Evolutionary conservation across 305 asterid species (phyloP).

Genomic region (Fraxinus velutina): DNA sequence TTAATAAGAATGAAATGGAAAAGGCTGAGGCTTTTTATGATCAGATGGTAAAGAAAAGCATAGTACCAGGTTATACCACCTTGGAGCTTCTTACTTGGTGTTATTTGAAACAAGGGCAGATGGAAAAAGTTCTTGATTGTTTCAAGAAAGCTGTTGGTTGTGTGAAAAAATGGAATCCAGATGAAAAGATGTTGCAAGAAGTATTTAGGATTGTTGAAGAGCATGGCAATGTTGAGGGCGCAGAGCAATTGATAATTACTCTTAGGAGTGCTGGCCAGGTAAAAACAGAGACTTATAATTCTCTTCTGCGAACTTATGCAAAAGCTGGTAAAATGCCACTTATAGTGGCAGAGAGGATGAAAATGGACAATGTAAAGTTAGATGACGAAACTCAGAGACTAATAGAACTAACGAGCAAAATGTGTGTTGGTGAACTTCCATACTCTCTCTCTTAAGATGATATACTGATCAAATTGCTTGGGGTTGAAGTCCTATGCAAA

Average conservation of each 20-base stretch:
- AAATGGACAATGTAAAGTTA: slow-evolving; percentile 58
- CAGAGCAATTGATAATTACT: slow-evolving; percentile 54
- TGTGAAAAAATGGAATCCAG: slow-evolving; percentile 72
- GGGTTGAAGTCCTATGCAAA: background rate
- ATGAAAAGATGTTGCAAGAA: slow-evolving; percentile 48
- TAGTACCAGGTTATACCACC: slow-evolving; percentile 64
- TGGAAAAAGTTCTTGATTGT: slow-evolving; percentile 48
- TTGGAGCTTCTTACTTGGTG: slow-evolving; percentile 85
- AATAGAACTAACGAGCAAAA: slow-evolving; percentile 49
- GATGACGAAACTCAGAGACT: slow-evolving; percentile 58
- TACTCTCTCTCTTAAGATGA: slow-evolving; percentile 31
- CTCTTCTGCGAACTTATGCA: slow-evolving; percentile 61
- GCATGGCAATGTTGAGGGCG: slow-evolving; percentile 55
- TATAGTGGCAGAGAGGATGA: slow-evolving; percentile 76
- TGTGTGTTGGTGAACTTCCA: slow-evolving; percentile 66
- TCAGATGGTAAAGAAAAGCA: slow-evolving; percentile 49
- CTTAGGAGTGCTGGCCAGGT: slow-evolving; percentile 58
- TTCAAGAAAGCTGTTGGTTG: slow-evolving; percentile 52
- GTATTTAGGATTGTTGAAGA: slow-evolving; percentile 56
- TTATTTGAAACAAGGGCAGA: slow-evolving; percentile 53
- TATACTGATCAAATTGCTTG: slow-evolving; percentile 4
- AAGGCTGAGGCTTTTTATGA: slow-evolving; percentile 55
- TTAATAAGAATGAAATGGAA: slow-evolving; percentile 53
- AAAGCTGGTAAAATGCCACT: slow-evolving; percentile 77
- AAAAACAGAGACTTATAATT: slow-evolving; percentile 55